Percentiles rank a stretch among this genome's conserved stretches.
phyloP scores from a whole-genome alignment of 2,329 filamentous ascomycete genomes.

The Claviceps humidiphila region DNA sequence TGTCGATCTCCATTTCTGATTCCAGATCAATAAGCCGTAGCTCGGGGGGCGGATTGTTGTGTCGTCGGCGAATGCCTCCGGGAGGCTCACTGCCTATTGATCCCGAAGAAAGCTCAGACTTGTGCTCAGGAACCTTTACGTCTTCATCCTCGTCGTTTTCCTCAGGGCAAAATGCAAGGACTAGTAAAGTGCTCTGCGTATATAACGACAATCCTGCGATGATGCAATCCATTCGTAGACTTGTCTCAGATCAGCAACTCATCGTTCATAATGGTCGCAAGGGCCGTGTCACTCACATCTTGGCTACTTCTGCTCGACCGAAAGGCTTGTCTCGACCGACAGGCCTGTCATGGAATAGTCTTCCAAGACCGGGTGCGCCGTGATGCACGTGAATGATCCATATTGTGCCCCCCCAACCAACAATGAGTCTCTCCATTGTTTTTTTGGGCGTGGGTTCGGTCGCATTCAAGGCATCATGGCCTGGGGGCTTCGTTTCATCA shows the following conservation, averaged over 20 bases:
- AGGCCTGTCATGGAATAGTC: slow-evolving; percentile 53
- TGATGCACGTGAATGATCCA: slow-evolving; percentile 91
- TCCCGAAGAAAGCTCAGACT: slow-evolving; percentile 28
- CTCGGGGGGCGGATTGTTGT: slow-evolving; percentile 75
- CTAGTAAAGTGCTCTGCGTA: slow-evolving; percentile 78
- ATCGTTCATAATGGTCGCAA: neutral
- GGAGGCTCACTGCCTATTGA: slow-evolving; percentile 44
- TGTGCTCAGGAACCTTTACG: slow-evolving; percentile 21
- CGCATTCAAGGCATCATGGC: neutral
- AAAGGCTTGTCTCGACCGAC: slow-evolving; percentile 59
- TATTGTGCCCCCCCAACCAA: slow-evolving; percentile 91
- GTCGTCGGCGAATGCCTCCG: slow-evolving; percentile 54
- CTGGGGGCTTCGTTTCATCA: slow-evolving; percentile 37
- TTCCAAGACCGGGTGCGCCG: slow-evolving; percentile 52
- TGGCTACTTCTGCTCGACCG: slow-evolving; percentile 78
- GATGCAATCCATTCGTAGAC: slow-evolving; percentile 90
- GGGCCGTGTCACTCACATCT: slow-evolving; percentile 52
- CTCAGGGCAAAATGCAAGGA: slow-evolving; percentile 77
- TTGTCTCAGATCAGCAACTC: slow-evolving; percentile 18
- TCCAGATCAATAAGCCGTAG: slow-evolving; percentile 80
- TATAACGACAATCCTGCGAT: slow-evolving; percentile 95
- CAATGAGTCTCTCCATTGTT: slow-evolving; percentile 62
- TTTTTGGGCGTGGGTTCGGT: neutral
- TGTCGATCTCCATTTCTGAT: slow-evolving; percentile 76
- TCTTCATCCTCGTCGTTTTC: slow-evolving; percentile 49